These are phyloP conservation scores for Septoria linicola DNA, from an alignment of 2,329 filamentous ascomycete species.

Conservation along the genomic window DNA sequence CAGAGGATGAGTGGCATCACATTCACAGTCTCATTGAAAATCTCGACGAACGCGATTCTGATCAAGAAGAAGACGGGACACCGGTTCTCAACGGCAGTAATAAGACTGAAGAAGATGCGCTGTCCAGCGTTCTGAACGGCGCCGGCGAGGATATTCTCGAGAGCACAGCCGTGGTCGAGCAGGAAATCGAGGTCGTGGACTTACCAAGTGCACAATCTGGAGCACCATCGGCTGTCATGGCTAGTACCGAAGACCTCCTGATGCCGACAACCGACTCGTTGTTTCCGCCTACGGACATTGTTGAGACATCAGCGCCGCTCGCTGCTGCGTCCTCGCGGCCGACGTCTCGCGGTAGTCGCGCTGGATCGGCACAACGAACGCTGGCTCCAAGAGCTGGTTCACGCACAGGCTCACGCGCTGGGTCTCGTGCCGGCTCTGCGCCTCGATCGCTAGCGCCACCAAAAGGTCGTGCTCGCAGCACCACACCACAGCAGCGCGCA, in stretches of 20 bases:
- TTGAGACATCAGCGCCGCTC: constrained; percentile 12
- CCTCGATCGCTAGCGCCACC: not conserved
- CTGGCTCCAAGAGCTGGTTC: constrained; percentile 9
- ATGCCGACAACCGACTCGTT: constrained; percentile 21
- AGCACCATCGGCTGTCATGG: constrained; percentile 10
- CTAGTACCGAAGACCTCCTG: constrained; percentile 5
- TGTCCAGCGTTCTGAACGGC: not conserved
- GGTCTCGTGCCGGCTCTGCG: constrained; percentile 13
- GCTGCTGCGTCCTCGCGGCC: constrained; percentile 16
- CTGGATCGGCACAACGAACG: constrained; percentile 10
- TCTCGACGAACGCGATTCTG: constrained; percentile 21
- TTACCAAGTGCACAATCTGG: constrained; percentile 4
- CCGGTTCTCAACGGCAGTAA: not conserved
- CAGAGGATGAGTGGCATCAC: constrained; percentile 63
- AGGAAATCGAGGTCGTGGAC: constrained; percentile 36
- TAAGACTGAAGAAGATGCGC: constrained; percentile 1
- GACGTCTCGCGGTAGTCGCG: constrained; percentile 19
- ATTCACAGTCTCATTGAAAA: constrained; percentile 44
- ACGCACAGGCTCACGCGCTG: constrained; percentile 18
- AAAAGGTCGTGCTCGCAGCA: constrained; percentile 15
- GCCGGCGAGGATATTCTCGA: constrained; percentile 7
- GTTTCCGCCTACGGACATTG: constrained; percentile 1
- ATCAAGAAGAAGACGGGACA: constrained; percentile 7
- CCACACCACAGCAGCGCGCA: constrained; percentile 19
- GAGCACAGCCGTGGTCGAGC: constrained; percentile 28